phyloP scores from a whole-genome alignment of 2,329 filamentous ascomycete species.

The Pseudogymnoascus sp. region DNA sequence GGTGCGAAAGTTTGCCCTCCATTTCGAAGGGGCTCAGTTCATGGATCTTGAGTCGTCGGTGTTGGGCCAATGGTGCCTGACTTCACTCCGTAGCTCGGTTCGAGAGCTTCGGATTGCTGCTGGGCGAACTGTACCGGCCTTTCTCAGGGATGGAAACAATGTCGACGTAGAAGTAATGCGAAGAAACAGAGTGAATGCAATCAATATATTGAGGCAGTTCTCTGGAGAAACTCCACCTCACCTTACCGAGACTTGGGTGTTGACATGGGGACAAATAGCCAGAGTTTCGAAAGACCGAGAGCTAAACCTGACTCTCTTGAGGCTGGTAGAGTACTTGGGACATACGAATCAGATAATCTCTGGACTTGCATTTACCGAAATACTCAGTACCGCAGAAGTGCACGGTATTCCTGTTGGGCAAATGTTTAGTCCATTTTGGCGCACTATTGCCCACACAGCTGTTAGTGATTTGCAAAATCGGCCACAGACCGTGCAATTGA shows the following conservation, averaged over 20 bases:
- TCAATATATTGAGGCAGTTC: conserved; percentile 66
- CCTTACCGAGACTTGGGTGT: conserved; percentile 75
- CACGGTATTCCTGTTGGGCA: conserved; percentile 56
- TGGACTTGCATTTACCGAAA: conserved; percentile 76
- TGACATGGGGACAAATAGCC: conserved; percentile 77
- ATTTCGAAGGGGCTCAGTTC: conserved; percentile 53
- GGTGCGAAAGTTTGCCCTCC: conserved; percentile 62
- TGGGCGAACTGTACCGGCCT: conserved; percentile 40
- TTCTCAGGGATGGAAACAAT: conserved; percentile 40
- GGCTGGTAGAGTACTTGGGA: conserved; percentile 80
- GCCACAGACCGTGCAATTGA: conserved; percentile 73
- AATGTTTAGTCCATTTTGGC: conserved; percentile 84
- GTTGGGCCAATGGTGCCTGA: conserved; percentile 74
- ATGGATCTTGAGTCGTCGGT: conserved; percentile 61
- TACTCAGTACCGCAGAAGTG: conserved; percentile 64
- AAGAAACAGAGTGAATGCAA: conserved; percentile 61
- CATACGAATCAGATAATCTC: conserved; percentile 74
- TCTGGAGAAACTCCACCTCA: conserved; percentile 62
- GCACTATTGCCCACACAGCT: conserved; percentile 71
- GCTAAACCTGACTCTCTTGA: conserved; percentile 76
- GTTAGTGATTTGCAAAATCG: conserved; percentile 74
- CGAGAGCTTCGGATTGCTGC: conserved; percentile 80
- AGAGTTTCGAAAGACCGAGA: conserved; percentile 72
- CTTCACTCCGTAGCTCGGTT: conserved; percentile 73
- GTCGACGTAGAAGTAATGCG: conserved; percentile 43